phyloP scores from a whole-genome alignment of 495 filamentous ascomycete species.

The Penicillium desertorum region DNA sequence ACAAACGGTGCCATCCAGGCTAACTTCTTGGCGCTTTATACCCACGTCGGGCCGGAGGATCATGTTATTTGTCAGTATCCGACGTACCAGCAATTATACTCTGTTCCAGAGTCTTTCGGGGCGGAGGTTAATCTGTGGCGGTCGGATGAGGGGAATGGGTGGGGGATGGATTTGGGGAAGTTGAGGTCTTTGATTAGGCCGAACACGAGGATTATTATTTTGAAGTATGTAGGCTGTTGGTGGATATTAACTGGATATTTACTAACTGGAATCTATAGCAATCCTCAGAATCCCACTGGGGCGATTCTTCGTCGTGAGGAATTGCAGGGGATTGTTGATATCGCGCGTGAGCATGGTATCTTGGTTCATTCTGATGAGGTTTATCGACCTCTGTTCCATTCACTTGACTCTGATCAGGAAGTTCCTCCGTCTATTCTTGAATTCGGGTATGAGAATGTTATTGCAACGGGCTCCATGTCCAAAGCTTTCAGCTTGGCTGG shows the following conservation, averaged over 20 bases:
- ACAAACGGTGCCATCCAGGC: conserved; percentile 81
- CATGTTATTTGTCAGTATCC: conserved; percentile 89
- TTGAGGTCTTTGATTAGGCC: conserved; percentile 63
- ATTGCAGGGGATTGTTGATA: conserved; percentile 59
- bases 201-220: conserved; percentile 71
- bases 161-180: conserved; percentile 63
- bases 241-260: not conserved
- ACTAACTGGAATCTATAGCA: conserved; percentile 47
- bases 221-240: conserved; percentile 48
- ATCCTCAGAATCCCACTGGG: conserved; percentile 87
- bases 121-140: conserved; percentile 81
- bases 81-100: conserved; percentile 85
- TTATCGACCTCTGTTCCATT: conserved; percentile 83
- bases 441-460: conserved; percentile 64
- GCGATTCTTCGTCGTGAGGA: conserved; percentile 59
- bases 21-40: conserved; percentile 76
- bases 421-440: conserved; percentile 67
- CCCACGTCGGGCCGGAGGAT: conserved; percentile 70
- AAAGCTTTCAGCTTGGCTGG: conserved; percentile 86
- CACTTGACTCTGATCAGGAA: conserved; percentile 49
- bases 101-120: conserved; percentile 71
- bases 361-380: conserved; percentile 78
- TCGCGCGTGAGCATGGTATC: conserved; percentile 62
- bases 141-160: conserved; percentile 60
- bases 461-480: conserved; percentile 80